Percentiles rank a stretch among this genome's conserved stretches.
Evolutionary conservation across 306 rosid genomes (phyloP).

Genomic region (Vachellia collinsii): DNA sequence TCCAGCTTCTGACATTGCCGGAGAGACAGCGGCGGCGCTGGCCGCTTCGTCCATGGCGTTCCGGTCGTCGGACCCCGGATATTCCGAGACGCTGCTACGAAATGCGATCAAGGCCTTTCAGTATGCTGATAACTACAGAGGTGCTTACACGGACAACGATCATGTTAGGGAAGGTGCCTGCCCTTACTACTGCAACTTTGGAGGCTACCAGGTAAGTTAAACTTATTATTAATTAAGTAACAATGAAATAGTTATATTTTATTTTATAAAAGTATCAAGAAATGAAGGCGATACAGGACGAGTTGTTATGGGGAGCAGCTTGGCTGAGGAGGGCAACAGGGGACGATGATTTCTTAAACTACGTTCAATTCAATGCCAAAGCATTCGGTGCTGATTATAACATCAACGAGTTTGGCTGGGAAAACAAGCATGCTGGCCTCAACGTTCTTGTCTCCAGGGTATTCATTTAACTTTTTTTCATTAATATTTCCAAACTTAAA

Average conservation of each 20-base stretch:
- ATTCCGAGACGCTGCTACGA: constrained; percentile 68
- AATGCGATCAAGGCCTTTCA: constrained; percentile 73
- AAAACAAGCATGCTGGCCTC: constrained; percentile 96
- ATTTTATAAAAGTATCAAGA: background rate
- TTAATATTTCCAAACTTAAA: too few relatives aligned
- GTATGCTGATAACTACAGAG: constrained; percentile 76
- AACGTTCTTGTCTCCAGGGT: constrained; percentile 91
- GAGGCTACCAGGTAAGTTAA: constrained; percentile 73
- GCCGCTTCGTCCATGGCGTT: constrained; percentile 84
- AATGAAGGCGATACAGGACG: constrained; percentile 59
- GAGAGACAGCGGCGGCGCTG: constrained; percentile 83
- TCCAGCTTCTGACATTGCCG: constrained; percentile 87
- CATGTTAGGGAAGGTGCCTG: constrained; percentile 69
- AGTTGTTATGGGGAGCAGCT: constrained; percentile 94
- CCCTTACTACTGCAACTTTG: constrained; percentile 90
- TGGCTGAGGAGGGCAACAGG: constrained; percentile 91
- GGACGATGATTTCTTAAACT: constrained; percentile 58
- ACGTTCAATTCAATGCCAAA: constrained; percentile 76
- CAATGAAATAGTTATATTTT: background rate
- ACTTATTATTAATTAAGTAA: background rate
- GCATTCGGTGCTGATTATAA: constrained; percentile 89
- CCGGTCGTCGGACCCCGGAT: constrained; percentile 66
- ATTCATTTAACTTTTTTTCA: background rate
- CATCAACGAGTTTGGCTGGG: constrained; percentile 95
- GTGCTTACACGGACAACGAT: constrained; percentile 86